phyloP scores from a whole-genome alignment of 371 early-diverging fungal genomes.

The Coemansia sp. region DNA sequence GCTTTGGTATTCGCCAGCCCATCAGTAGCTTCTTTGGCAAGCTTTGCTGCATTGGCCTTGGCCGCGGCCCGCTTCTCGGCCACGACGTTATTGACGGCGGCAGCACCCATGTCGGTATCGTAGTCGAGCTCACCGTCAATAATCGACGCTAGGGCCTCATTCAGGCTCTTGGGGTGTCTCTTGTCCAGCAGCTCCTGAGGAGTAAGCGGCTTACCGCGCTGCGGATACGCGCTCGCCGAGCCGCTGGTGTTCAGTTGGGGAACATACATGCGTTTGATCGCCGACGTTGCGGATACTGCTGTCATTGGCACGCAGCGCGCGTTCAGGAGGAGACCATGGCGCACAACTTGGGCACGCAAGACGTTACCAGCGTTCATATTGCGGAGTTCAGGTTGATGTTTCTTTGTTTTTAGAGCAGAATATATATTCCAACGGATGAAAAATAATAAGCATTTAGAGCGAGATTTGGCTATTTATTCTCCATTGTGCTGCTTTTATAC shows the following conservation, averaged over 20 bases:
- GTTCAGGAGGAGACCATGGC: not conserved
- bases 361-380: not conserved
- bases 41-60: conserved; percentile 9
- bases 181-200: conserved; percentile 38
- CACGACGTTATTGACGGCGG: conserved; percentile 36
- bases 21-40: not conserved
- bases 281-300: conserved; percentile 9
- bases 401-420: too few species aligned
- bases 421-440: not conserved
- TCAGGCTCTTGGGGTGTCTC: conserved; percentile 21
- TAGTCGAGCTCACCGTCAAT: conserved; percentile 48
- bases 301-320: not conserved
- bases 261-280: conserved; percentile 18
- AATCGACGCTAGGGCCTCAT: conserved; percentile 36
- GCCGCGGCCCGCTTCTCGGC: conserved; percentile 31
- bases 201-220: not conserved
- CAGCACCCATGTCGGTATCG: conserved; percentile 46
- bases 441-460: not conserved
- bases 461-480: not conserved
- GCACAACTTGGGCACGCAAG: not conserved
- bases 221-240: not conserved
- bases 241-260: conserved; percentile 9
- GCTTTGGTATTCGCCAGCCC: not conserved
- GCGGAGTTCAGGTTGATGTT: not conserved
- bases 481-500: not conserved